A percentile compares a stretch with the other conserved stretches of the same genome.
phyloP scores from a whole-genome alignment of 768 basidiomycete species.

The Tulasnella sp. region DNA sequence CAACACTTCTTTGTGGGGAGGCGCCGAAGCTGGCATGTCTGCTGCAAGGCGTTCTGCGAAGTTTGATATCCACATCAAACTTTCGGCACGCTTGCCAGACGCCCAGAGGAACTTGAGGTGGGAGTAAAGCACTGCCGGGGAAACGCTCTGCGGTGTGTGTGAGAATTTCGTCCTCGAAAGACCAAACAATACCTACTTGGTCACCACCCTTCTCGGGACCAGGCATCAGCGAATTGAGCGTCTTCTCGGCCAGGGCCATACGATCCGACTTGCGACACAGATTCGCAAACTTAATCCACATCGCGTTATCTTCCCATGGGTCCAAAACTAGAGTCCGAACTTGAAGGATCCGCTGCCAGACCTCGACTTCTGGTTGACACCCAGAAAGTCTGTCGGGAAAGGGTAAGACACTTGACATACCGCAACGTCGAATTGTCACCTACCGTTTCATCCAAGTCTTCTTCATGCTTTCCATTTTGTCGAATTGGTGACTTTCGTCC shows the following conservation, averaged over 20 bases:
- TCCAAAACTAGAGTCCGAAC: conserved; percentile 89
- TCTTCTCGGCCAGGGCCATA: conserved; percentile 94
- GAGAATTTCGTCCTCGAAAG: not conserved
- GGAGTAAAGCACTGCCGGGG: conserved; percentile 93
- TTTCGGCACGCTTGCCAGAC: conserved; percentile 68
- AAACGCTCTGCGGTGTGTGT: conserved; percentile 52
- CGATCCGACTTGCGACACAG: conserved; percentile 92
- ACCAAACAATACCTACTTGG: conserved; percentile 32
- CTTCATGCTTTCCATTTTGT: conserved; percentile 83
- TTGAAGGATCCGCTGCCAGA: conserved; percentile 97
- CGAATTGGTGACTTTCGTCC: conserved; percentile 86
- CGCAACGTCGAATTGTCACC: conserved; percentile 9
- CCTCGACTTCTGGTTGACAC: conserved; percentile 96
- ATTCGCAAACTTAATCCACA: conserved; percentile 99
- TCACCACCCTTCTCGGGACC: conserved; percentile 18
- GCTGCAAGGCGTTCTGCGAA: conserved; percentile 72
- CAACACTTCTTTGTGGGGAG: conserved; percentile 45
- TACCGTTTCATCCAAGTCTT: conserved; percentile 98
- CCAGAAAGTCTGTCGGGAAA: conserved; percentile 65
- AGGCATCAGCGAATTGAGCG: conserved; percentile 84
- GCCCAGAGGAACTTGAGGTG: conserved; percentile 97
- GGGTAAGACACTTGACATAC: not conserved
- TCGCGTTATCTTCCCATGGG: conserved; percentile 89
- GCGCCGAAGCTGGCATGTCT: conserved; percentile 52
- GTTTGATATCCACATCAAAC: conserved; percentile 72